Percentiles rank a stretch among this genome's conserved stretches.
Conservation (phyloP, 805 yeast species). For the Citeromyces matritensis region DNA sequence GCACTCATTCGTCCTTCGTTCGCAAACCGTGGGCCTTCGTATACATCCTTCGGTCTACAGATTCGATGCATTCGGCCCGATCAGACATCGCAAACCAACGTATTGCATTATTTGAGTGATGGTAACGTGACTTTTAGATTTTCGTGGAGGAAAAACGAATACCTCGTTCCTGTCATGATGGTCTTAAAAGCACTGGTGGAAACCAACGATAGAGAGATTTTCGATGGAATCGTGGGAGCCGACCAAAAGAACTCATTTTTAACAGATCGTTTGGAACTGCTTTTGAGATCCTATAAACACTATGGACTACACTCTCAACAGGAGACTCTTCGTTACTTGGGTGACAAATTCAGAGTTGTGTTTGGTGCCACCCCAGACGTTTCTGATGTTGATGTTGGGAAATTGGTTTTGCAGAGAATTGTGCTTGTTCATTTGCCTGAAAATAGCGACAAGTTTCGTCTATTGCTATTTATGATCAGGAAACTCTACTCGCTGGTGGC, state of each 20-base stretch:
- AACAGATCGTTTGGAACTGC: constrained; percentile 93
- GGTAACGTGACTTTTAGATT: constrained; percentile 95
- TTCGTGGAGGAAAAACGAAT: constrained; percentile 95
- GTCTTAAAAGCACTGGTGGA: constrained; percentile 80
- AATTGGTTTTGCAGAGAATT: constrained; percentile 65
- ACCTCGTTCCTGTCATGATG: constrained; percentile 86
- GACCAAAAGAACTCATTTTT: constrained; percentile 81
- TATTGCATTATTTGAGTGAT: constrained; percentile 87
- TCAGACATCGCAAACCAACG: constrained; percentile 95
- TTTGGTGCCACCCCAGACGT: constrained; percentile 81
- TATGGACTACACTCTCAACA: constrained; percentile 66
- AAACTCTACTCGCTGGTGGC: constrained; percentile 90
- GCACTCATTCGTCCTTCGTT: constrained; percentile 93
- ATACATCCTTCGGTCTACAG: constrained; percentile 84
- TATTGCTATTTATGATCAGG: constrained; percentile 89
- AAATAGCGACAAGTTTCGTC: constrained; percentile 67
- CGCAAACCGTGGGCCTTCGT: constrained; percentile 84
- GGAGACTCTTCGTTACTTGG: constrained; percentile 87
- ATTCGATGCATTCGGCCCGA: constrained; percentile 91
- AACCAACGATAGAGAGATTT: constrained; percentile 87
- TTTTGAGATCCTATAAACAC: constrained; percentile 76
- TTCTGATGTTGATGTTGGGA: constrained; percentile 84
- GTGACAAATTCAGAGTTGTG: constrained; percentile 91
- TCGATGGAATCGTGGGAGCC: constrained; percentile 89
- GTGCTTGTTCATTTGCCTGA: constrained; percentile 78